A percentile compares a stretch with the other conserved stretches of the same genome.
Evolutionary conservation across 331 rosid genomes (phyloP).

Genomic region (Rhamnella rubrinervis): DNA sequence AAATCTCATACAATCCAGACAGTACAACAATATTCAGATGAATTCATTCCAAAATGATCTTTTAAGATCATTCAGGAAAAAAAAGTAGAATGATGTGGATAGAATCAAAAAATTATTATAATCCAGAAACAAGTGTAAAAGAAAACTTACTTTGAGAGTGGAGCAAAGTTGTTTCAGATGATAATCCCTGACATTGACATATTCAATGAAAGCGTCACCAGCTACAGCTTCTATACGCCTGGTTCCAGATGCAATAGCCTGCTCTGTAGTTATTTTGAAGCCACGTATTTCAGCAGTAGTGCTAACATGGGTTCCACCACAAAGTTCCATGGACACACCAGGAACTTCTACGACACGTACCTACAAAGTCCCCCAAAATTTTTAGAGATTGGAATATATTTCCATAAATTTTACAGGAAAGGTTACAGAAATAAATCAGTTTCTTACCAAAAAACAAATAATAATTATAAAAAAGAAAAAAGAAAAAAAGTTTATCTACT

Average conservation of each 20-base stretch:
- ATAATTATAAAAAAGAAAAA: too few species aligned
- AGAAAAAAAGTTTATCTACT: too few species aligned
- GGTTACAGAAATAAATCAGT: too few species aligned
- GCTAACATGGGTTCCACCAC: conserved; percentile 92
- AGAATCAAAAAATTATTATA: neutral
- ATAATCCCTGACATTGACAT: conserved; percentile 73
- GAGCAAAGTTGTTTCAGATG: conserved; percentile 77
- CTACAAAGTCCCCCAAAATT: conserved; percentile 34
- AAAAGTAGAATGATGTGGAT: neutral
- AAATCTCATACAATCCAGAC: too few species aligned
- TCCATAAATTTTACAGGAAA: too few species aligned
- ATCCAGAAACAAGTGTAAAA: conserved; percentile 3
- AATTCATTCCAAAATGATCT: neutral
- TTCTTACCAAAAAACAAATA: too few species aligned
- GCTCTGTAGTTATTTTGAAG: conserved; percentile 86
- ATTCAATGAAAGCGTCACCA: conserved; percentile 89
- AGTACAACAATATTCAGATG: too few species aligned
- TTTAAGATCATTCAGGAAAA: neutral
- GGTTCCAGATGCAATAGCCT: conserved; percentile 91
- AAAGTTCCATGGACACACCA: conserved; percentile 95
- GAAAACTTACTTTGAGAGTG: conserved; percentile 68
- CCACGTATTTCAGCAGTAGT: conserved; percentile 94
- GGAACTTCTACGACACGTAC: conserved; percentile 98
- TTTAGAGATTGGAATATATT: neutral
- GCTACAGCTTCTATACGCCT: conserved; percentile 97